Conservation (phyloP, 495 filamentous ascomycete species). For the Podospora tetraspora region DNA sequence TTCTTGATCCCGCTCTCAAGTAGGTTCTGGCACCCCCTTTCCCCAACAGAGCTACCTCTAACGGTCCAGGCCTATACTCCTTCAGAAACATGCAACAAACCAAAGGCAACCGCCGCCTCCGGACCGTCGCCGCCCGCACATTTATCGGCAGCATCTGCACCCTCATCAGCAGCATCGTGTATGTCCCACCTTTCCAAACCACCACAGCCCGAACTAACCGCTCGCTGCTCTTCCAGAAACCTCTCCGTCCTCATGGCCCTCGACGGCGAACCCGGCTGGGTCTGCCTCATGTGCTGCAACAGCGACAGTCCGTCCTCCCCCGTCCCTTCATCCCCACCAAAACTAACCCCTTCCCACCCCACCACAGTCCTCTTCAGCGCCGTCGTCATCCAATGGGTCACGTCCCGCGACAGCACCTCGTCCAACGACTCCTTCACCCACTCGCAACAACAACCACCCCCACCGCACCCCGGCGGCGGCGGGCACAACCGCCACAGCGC, state of each 20-base stretch:
- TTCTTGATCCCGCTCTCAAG: conserved; percentile 46
- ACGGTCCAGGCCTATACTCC: conserved; percentile 34
- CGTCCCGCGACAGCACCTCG: conserved; percentile 40
- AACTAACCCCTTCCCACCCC: not conserved
- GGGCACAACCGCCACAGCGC: not conserved
- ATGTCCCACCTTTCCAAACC: not conserved
- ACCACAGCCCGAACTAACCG: not conserved
- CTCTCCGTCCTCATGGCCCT: conserved; percentile 46
- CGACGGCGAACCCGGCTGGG: conserved; percentile 51
- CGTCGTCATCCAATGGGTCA: conserved; percentile 51
- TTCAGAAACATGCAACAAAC: conserved; percentile 34
- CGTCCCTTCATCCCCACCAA: not conserved
- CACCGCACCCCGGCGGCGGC: not conserved
- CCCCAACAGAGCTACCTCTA: not conserved
- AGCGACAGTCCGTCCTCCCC: conserved; percentile 40
- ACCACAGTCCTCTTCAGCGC: conserved; percentile 47
- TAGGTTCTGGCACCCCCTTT: conserved; percentile 17
- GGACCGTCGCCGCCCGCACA: conserved; percentile 40
- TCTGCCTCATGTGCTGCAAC: conserved; percentile 54
- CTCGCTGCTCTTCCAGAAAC: conserved; percentile 36
- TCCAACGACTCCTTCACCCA: conserved; percentile 15
- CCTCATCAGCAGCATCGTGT: conserved; percentile 45
- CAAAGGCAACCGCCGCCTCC: conserved; percentile 32
- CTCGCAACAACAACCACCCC: conserved; percentile 4
- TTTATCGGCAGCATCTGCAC: conserved; percentile 48